Percentiles rank a stretch among this genome's conserved stretches.
phyloP scores from a whole-genome alignment of 305 asterid genomes.

The Stenogyne calaminthoides region DNA sequence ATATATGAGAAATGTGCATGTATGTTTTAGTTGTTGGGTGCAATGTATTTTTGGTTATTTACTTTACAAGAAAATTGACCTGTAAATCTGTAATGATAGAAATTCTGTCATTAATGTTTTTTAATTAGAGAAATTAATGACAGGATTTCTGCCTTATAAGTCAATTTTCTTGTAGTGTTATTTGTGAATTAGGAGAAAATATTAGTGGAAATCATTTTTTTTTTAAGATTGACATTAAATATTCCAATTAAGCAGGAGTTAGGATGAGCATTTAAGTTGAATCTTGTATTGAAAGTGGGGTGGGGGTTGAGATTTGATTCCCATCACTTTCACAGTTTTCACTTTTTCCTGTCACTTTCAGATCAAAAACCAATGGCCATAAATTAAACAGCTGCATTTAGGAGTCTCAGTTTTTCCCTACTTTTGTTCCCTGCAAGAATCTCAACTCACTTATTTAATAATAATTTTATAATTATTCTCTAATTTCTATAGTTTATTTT shows the following conservation, averaged over 20 bases:
- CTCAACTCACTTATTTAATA: background rate
- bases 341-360: conserved; percentile 16
- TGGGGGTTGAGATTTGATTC: background rate
- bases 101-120: too few species aligned
- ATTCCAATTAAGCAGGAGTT: background rate
- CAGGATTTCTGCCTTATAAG: too few species aligned
- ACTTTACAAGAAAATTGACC: too few species aligned
- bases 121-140: too few species aligned
- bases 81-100: too few species aligned
- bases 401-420: conserved; percentile 10
- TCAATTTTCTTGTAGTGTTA: background rate
- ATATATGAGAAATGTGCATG: background rate
- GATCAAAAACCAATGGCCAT: too few species aligned
- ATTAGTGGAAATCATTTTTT: background rate
- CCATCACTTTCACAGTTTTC: conserved; percentile 19
- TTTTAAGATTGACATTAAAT: too few species aligned
- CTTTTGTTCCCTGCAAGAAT: conserved; percentile 11
- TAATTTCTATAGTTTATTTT: background rate
- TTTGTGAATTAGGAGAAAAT: background rate
- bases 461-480: background rate
- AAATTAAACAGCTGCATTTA: too few species aligned
- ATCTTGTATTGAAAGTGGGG: background rate
- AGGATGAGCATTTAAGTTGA: background rate
- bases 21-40: too few species aligned
- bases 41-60: background rate